Percentiles rank a stretch among this genome's conserved stretches.
These are phyloP conservation scores for Coniferiporia weirii DNA, from an alignment of 1,284 basidiomycete genomes.

Conservation along the genomic window DNA sequence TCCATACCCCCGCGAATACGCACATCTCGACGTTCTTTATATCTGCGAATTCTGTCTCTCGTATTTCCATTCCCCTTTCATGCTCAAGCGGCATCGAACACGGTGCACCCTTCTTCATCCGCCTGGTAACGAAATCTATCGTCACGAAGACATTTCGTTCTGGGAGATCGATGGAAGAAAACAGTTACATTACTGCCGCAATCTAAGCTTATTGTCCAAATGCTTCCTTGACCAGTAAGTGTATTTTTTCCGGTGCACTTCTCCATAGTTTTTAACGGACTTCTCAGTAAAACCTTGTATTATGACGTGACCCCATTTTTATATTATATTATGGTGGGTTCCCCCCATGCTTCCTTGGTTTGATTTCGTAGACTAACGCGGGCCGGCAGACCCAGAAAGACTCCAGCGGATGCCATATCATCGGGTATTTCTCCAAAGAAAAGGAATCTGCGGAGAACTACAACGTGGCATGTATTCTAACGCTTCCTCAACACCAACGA, in stretches of 20 bases:
- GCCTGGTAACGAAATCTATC: slow-evolving; percentile 98
- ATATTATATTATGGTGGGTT: slow-evolving; percentile 93
- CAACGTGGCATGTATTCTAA: slow-evolving; percentile 98
- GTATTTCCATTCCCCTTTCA: slow-evolving; percentile 83
- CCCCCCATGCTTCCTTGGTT: slow-evolving; percentile 6
- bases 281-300: slow-evolving; percentile 88
- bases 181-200: slow-evolving; percentile 95
- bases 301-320: slow-evolving; percentile 99
- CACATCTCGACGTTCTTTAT: slow-evolving; percentile 91
- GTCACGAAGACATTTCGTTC: slow-evolving; percentile 93
- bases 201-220: slow-evolving; percentile 94
- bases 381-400: slow-evolving; percentile 73
- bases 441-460: slow-evolving; percentile 98
- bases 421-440: slow-evolving; percentile 99
- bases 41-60: slow-evolving; percentile 98
- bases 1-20: slow-evolving; percentile 97
- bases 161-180: slow-evolving; percentile 98
- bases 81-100: slow-evolving; percentile 85
- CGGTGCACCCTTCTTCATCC: slow-evolving; percentile 95
- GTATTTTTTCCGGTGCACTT: slow-evolving; percentile 18
- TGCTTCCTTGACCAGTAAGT: slow-evolving; percentile 96
- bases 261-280: slow-evolving; percentile 23
- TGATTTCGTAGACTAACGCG: slow-evolving; percentile 13
- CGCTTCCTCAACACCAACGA: slow-evolving; percentile 95
- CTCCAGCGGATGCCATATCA: slow-evolving; percentile 86